Evolutionary conservation across 176 grass and related monocot species (phyloP), one percentile per base, ranked within the genome.

Genomic region (Carex littledalei): DNA sequence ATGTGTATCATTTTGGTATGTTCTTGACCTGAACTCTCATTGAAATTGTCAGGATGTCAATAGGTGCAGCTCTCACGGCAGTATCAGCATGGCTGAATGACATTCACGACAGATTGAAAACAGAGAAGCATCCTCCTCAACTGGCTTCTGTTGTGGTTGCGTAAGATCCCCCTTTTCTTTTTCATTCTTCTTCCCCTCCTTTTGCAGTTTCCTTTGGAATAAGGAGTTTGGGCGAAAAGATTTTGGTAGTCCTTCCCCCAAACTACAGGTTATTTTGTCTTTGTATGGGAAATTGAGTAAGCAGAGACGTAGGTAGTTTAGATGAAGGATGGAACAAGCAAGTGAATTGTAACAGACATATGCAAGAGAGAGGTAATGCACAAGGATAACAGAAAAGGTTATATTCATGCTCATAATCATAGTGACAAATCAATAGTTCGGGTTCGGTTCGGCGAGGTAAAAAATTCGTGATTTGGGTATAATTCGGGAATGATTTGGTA

Each of bases 21-120:
- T 29, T 12, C 32, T 41, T 81, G 79, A 62, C 59, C 39, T 41
- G 78, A 58, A 80, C 4, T 24, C 37, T 81, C 57, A 81, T 81
- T 63, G 31, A 81, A 14, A 5, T 80, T 72, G 47, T 92, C 88
- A 98, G 96, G 89, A 94, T 98, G 93, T 95, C 93, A 1, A 70
- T 98, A 79, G 96, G 96, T 85, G 96, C 88, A 18, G 93, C 96
- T 80, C 87, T 98, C 47, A 87, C 87, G 32, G 88, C 96, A 85
- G 85, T 95, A 37, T 95, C 93, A 26, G 88, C 91, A 26, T 98
- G 96, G 96, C 89, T 98, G 45, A 95, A 95, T 79, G 88, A 92
- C 49, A 92, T 95, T 69, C 86, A 94, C 67, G 59, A 59, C 70
- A 89, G 86, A 87, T 85, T 94, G 66, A 90, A 92, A 81, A 72